These are phyloP conservation scores for Torulaspora globosa DNA, from an alignment of 1,139 yeast species.

Conservation along the genomic window DNA sequence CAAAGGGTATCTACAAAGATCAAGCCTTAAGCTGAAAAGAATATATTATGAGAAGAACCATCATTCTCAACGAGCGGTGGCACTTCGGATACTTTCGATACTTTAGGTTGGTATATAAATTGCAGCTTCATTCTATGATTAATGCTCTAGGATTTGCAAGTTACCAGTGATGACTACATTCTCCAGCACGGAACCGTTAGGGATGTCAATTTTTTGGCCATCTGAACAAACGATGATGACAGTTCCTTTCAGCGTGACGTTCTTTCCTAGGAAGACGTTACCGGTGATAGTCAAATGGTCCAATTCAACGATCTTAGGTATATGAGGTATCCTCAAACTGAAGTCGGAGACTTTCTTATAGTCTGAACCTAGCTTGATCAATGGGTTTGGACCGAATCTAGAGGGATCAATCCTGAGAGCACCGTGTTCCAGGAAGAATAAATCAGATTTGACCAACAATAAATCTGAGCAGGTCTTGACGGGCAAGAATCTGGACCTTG, in stretches of 20 bases:
- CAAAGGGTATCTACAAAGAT: background rate
- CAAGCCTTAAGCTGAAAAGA: background rate
- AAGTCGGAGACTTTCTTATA: conserved; percentile 93
- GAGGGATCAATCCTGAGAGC: conserved; percentile 77
- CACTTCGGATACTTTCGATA: background rate
- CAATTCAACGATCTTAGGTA: conserved; percentile 92
- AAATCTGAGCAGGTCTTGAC: conserved; percentile 96
- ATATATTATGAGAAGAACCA: background rate
- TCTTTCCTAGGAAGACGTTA: conserved; percentile 86
- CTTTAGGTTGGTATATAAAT: background rate
- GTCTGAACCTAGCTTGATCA: conserved; percentile 92
- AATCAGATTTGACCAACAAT: conserved; percentile 91
- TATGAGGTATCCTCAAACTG: conserved; percentile 86
- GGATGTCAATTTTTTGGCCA: conserved; percentile 94
- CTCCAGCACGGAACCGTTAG: conserved; percentile 90
- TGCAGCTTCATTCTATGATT: conserved; percentile 8
- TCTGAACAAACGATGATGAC: conserved; percentile 97
- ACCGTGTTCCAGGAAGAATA: conserved; percentile 89
- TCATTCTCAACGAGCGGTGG: conserved; percentile 1
- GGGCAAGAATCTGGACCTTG: conserved; percentile 95
- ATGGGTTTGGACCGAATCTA: conserved; percentile 90
- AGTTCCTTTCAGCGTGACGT: conserved; percentile 90
- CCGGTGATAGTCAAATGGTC: conserved; percentile 98
- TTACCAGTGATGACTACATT: conserved; percentile 97
- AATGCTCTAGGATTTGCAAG: conserved; percentile 92